Conservation (phyloP, 768 basidiomycete genomes). For the Clavaria fumosa region DNA sequence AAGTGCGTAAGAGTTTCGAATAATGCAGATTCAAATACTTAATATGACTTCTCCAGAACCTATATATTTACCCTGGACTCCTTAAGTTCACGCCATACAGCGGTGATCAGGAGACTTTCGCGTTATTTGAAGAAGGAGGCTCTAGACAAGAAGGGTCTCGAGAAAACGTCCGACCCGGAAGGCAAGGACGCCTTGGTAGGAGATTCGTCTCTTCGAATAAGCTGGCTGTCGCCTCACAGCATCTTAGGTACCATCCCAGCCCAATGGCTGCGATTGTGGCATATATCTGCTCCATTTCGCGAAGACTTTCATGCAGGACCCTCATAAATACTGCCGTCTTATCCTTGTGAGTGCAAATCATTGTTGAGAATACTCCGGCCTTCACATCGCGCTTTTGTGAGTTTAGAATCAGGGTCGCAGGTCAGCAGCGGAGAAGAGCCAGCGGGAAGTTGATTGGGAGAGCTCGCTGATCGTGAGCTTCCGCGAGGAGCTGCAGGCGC, state of each 20-base stretch:
- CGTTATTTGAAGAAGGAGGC: conserved; percentile 70
- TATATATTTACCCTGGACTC: conserved; percentile 87
- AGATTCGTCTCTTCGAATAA: too few relatives aligned
- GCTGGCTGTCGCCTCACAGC: neutral
- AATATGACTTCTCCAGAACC: conserved; percentile 29
- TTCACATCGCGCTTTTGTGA: too few relatives aligned
- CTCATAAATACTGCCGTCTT: conserved; percentile 31
- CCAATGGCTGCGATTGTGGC: conserved; percentile 88
- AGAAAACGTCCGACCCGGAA: conserved; percentile 23
- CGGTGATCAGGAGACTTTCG: conserved; percentile 43
- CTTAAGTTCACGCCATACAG: conserved; percentile 54
- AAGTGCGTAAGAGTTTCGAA: too few relatives aligned
- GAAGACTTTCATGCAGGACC: conserved; percentile 55
- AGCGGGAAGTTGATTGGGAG: conserved; percentile 38
- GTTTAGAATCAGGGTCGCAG: too few relatives aligned
- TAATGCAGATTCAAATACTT: too few relatives aligned
- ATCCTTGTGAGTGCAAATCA: too few relatives aligned
- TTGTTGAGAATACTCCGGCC: too few relatives aligned
- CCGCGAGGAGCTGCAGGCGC: conserved; percentile 28
- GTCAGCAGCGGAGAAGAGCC: too few relatives aligned
- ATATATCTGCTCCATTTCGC: conserved; percentile 83
- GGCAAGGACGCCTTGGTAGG: conserved; percentile 40
- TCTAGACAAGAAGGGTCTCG: conserved; percentile 41
- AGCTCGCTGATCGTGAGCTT: conserved; percentile 28
- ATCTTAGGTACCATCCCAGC: conserved; percentile 69